Evolutionary conservation across 768 basidiomycete species (phyloP), one percentile per base, ranked within the genome.

Genomic region (Terana coerulea): DNA sequence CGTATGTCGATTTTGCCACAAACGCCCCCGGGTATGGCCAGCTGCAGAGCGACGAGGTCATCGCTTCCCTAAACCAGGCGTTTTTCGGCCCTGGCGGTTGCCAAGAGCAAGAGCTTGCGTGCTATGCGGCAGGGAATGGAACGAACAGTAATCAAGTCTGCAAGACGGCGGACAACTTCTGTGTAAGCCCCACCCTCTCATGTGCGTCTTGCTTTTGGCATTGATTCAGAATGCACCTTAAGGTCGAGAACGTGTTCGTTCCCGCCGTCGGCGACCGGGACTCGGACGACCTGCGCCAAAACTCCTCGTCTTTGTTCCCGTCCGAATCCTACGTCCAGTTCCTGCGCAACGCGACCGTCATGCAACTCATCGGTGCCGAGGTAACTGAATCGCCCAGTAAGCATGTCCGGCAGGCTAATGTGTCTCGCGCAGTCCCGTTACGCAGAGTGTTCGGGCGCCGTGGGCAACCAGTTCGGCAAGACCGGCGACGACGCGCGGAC

Each of bases 1-100:
- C 83, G 9, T 84, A 79, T 51, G 71, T 85, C 51, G 72, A 72
- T 29, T 86, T 85, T 50, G 80, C 82, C 0, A 75, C 74, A 0
- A 61, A 82, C 33, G 84, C 84, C 0, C 84, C 84, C 7, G 81
- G 83, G 12, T 86, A 85, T 55, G 84, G 84, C 5, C 82, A 75
- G 53, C 75, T 86, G 10, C 79, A 80, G 52, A 70, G 69, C 26
- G 69, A 76, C 36, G 52, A 58, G 3, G 74, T 79, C 1, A 63
- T 85, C 34, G 61, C 67, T 26, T 53, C 71, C 30, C 65, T 85
- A n/a, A 80, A 76, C 29, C 48, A 72, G 1, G 68, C 78, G 1
- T 83, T 70, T 59, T 83, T 74, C 55, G 64, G 63, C 7, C 36
- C 69, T 0, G 67, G 70, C 8, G 84, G 84, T 8, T 86, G 84